Evolutionary conservation across 164 flowering plant genomes (phyloP).

Genomic region (grape (Vitis vinifera)): ASM3070453v1 NC_081809.1:4895001-4895500

Average conservation of each 20-base stretch:
- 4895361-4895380: neutral
- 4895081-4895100: conserved; percentile 67
- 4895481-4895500: neutral
- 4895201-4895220: too few relatives aligned
- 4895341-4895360: neutral
- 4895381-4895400: too few relatives aligned
- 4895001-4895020: conserved; percentile 3
- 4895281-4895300: too few relatives aligned
- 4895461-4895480: neutral
- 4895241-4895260: neutral
- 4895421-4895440: neutral
- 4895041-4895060: conserved; percentile 98
- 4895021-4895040: conserved; percentile 43
- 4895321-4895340: too few relatives aligned
- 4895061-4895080: conserved; percentile 78
- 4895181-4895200: neutral
- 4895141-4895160: conserved; percentile 15
- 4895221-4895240: too few relatives aligned
- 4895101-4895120: conserved; percentile 99
- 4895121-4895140: conserved; percentile 82
- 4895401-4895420: neutral
- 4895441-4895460: neutral
- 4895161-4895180: neutral
- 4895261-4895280: neutral
- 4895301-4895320: too few relatives aligned